A percentile compares a stretch with the other conserved stretches of the same genome.
Evolutionary conservation across 2,329 filamentous ascomycete genomes (phyloP).

Genomic region (Aureobasidium sp.): DNA sequence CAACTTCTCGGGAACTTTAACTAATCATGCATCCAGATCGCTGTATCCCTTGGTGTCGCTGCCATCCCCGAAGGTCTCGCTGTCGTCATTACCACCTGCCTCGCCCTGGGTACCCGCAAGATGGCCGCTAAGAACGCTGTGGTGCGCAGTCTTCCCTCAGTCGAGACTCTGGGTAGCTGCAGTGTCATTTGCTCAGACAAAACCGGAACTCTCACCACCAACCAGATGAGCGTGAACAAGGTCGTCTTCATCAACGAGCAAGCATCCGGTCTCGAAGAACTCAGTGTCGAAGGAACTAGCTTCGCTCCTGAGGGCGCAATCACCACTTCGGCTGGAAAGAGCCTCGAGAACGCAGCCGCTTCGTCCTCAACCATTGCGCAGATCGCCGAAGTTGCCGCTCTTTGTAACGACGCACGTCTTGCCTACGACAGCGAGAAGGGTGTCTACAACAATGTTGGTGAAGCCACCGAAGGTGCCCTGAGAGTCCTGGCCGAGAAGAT

Average conservation of each 20-base stretch:
- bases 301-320: slow-evolving; percentile 78
- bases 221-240: slow-evolving; percentile 98
- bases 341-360: slow-evolving; percentile 58
- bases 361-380: slow-evolving; percentile 71
- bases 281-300: slow-evolving; percentile 86
- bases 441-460: slow-evolving; percentile 74
- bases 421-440: slow-evolving; percentile 70
- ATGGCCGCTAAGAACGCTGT: slow-evolving; percentile 99
- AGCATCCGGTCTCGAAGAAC: slow-evolving; percentile 69
- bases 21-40: slow-evolving; percentile 50
- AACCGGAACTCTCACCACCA: slow-evolving; percentile 94
- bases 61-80: slow-evolving; percentile 96
- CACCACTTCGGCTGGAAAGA: slow-evolving; percentile 54
- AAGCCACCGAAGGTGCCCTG: slow-evolving; percentile 90
- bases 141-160: slow-evolving; percentile 88
- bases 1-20: neutral
- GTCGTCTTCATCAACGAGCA: slow-evolving; percentile 71
- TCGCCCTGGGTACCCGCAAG: slow-evolving; percentile 91
- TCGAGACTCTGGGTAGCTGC: slow-evolving; percentile 96
- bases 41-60: slow-evolving; percentile 93
- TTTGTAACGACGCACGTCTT: slow-evolving; percentile 85
- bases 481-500: slow-evolving; percentile 90
- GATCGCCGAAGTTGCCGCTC: slow-evolving; percentile 59
- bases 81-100: slow-evolving; percentile 97
- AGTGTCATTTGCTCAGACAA: slow-evolving; percentile 99